These are phyloP conservation scores for Rusavskia elegans DNA, from an alignment of 495 filamentous ascomycete genomes.

Conservation along the genomic window DNA sequence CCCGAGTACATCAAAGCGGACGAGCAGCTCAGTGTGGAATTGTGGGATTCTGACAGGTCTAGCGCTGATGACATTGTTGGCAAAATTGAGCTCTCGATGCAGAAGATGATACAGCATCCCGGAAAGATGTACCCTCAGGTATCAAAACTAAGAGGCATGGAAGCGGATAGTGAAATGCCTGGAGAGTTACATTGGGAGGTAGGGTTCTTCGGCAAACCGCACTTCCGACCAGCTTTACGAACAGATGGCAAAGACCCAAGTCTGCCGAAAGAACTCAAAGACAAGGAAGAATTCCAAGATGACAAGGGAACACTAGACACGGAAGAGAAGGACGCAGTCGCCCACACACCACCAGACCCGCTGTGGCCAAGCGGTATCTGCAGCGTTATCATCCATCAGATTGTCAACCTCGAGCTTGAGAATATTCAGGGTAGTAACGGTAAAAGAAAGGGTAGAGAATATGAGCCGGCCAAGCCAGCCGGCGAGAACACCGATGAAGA, in stretches of 20 bases:
- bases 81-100: constrained; percentile 83
- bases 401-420: constrained; percentile 78
- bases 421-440: constrained; percentile 58
- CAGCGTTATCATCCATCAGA: constrained; percentile 76
- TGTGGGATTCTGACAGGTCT: constrained; percentile 85
- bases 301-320: constrained; percentile 69
- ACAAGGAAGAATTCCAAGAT: constrained; percentile 68
- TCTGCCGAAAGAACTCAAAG: constrained; percentile 53
- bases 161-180: constrained; percentile 76
- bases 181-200: constrained; percentile 93
- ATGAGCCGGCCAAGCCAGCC: constrained; percentile 73
- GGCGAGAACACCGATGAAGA: constrained; percentile 74
- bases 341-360: constrained; percentile 83
- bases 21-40: constrained; percentile 81
- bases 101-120: constrained; percentile 86
- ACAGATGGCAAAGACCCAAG: constrained; percentile 73
- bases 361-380: constrained; percentile 83
- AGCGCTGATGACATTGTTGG: constrained; percentile 89
- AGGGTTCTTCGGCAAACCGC: constrained; percentile 80
- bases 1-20: constrained; percentile 81
- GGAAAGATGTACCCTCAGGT: constrained; percentile 82
- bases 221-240: constrained; percentile 63
- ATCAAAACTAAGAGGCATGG: constrained; percentile 67
- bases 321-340: constrained; percentile 63
- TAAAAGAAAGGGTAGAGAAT: constrained; percentile 65